Evolutionary conservation across 495 filamentous ascomycete genomes (phyloP).

Genomic region (Penicillium paradoxum): DNA sequence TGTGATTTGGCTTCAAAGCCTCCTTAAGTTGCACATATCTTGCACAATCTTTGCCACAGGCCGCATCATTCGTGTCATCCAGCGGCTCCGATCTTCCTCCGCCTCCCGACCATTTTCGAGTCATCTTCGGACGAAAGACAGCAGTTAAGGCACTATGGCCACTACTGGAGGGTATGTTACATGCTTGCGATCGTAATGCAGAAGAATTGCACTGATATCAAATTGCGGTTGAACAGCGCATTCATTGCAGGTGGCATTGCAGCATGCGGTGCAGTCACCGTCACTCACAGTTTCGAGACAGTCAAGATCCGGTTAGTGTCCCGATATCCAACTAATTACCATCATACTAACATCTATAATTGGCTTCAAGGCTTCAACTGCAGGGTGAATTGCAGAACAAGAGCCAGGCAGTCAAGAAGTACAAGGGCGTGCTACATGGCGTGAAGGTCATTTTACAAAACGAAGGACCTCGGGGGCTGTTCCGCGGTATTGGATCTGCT

Average conservation of each 20-base stretch:
- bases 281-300: constrained; percentile 97
- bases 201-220: constrained; percentile 10
- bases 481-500: constrained; percentile 85
- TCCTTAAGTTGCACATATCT: neutral
- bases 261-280: constrained; percentile 94
- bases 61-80: neutral
- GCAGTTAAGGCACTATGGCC: constrained; percentile 34
- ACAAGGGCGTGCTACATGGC: constrained; percentile 89
- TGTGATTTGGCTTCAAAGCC: neutral
- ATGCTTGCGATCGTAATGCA: neutral
- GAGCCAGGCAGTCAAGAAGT: constrained; percentile 74
- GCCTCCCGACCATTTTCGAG: constrained; percentile 11
- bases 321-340: neutral
- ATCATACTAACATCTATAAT: neutral
- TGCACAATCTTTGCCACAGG: neutral
- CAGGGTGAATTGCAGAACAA: constrained; percentile 94
- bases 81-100: constrained; percentile 19
- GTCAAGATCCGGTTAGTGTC: constrained; percentile 85
- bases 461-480: constrained; percentile 80
- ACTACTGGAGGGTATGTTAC: constrained; percentile 48
- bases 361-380: constrained; percentile 68
- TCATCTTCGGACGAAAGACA: constrained; percentile 1
- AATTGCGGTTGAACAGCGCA: constrained; percentile 35
- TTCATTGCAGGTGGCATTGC: constrained; percentile 96
- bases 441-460: constrained; percentile 86